phyloP scores from a whole-genome alignment of 2,329 filamentous ascomycete species.

The Xylaria multiplex region DNA sequence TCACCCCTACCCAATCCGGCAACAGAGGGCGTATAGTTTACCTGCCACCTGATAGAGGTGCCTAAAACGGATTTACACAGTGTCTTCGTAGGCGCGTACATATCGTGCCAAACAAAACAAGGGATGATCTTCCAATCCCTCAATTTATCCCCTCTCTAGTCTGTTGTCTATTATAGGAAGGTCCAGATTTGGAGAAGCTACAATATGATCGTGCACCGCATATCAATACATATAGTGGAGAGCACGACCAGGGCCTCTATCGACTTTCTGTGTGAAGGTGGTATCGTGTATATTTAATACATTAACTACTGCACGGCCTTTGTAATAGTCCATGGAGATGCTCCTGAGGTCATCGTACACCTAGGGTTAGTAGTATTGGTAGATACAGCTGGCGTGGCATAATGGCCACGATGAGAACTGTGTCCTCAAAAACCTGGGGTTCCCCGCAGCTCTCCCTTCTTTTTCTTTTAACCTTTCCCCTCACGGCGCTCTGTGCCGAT shows the following conservation, averaged over 20 bases:
- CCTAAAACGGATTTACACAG: not conserved
- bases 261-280: conserved; percentile 17
- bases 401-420: conserved; percentile 2
- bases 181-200: conserved; percentile 29
- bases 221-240: conserved; percentile 14
- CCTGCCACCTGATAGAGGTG: too few relatives aligned
- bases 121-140: conserved; percentile 18
- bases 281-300: not conserved
- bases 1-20: too few relatives aligned
- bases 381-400: conserved; percentile 2
- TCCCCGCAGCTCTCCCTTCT: conserved; percentile 27
- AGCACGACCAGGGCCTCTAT: conserved; percentile 3
- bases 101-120: not conserved
- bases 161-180: conserved; percentile 28
- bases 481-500: conserved; percentile 26
- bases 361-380: not conserved
- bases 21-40: too few relatives aligned
- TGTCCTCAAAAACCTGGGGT: conserved; percentile 19
- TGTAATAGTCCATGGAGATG: not conserved
- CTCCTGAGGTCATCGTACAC: not conserved
- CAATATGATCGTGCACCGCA: conserved; percentile 31
- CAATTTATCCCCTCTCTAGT: conserved; percentile 8
- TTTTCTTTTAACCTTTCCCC: conserved; percentile 33
- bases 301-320: not conserved
- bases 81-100: not conserved